These are phyloP conservation scores for Trichosanthes truncata DNA, from an alignment of 306 rosid species.

Conservation along the genomic window DNA sequence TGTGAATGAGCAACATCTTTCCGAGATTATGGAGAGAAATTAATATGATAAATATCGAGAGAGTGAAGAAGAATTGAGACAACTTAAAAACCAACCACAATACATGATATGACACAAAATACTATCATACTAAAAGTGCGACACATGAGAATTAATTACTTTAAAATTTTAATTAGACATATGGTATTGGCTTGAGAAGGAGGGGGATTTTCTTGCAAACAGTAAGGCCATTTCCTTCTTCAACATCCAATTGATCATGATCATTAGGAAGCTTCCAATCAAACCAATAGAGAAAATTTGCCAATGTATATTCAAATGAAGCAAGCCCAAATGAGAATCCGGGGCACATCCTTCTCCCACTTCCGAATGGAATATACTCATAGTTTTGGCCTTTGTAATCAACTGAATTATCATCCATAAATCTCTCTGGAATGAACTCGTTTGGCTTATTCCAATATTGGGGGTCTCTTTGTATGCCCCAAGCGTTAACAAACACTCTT, in stretches of 20 bases:
- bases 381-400: too few relatives aligned
- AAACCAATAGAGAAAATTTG: neutral
- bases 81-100: too few relatives aligned
- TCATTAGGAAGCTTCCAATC: neutral
- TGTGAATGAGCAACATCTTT: too few relatives aligned
- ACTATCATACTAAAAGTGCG: too few relatives aligned
- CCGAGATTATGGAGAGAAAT: too few relatives aligned
- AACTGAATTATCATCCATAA: too few relatives aligned
- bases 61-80: too few relatives aligned
- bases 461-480: constrained; percentile 27
- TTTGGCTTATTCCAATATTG: constrained; percentile 16
- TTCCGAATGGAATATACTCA: too few relatives aligned
- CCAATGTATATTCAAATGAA: neutral
- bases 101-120: too few relatives aligned
- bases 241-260: neutral
- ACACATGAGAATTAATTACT: too few relatives aligned
- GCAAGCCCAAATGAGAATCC: neutral
- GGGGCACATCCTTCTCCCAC: neutral
- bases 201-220: neutral
- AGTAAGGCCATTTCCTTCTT: neutral
- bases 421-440: constrained; percentile 18
- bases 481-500: constrained; percentile 17
- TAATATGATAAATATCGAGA: too few relatives aligned
- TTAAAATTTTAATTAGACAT: neutral
- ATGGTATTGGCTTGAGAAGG: neutral